phyloP scores from a whole-genome alignment of 139 green algal genomes.

The Ettlia oleoabundans region DNA sequence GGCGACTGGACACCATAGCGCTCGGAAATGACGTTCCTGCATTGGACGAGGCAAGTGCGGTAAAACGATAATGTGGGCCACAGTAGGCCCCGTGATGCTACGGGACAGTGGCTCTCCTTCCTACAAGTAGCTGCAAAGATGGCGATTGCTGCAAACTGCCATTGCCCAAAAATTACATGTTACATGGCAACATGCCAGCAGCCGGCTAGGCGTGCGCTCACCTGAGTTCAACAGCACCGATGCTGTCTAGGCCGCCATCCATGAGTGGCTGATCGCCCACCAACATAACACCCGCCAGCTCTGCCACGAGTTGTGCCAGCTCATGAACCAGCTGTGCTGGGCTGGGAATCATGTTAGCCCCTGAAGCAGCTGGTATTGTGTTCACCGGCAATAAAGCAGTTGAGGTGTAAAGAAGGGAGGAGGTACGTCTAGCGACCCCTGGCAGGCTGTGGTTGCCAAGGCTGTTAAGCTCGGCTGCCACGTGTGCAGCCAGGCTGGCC shows the following conservation, averaged over 20 bases:
- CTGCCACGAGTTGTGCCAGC: neutral
- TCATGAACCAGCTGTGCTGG: neutral
- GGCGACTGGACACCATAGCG: conserved; percentile 40
- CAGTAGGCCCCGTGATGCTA: too few species aligned
- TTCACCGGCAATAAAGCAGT: neutral
- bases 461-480: neutral
- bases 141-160: neutral
- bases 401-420: neutral
- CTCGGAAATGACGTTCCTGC: conserved; percentile 57
- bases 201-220: neutral
- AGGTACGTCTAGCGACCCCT: neutral
- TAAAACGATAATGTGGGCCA: too few species aligned
- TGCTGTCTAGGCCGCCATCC: conserved; percentile 64
- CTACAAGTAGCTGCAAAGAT: too few species aligned
- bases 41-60: neutral
- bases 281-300: neutral
- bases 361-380: neutral
- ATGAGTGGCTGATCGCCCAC: conserved; percentile 37
- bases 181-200: too few species aligned
- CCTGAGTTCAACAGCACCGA: conserved; percentile 83
- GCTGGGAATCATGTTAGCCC: neutral
- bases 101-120: too few species aligned
- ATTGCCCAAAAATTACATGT: too few species aligned
- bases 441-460: neutral
- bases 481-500: neutral